Evolutionary conservation across 1,284 basidiomycete genomes (phyloP).

Genomic region (Taiwanofungus camphoratus): DNA sequence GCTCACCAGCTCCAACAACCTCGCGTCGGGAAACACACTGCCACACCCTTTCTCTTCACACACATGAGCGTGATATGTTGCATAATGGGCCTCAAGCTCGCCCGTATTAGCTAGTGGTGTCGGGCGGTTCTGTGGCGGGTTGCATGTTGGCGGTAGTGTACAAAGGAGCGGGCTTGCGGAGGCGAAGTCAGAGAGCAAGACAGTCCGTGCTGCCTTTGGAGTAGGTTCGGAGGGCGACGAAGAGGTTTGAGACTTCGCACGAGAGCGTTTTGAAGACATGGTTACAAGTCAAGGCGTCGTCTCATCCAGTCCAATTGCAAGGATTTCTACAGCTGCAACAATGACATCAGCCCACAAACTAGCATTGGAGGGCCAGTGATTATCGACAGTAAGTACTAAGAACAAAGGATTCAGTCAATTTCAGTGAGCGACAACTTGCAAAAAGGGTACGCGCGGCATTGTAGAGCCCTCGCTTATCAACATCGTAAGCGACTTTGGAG

Average conservation of each 20-base stretch:
- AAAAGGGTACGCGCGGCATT: too few relatives aligned
- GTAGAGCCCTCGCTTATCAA: too few relatives aligned
- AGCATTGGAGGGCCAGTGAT: too few relatives aligned
- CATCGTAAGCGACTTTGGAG: too few relatives aligned
- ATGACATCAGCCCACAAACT: too few relatives aligned
- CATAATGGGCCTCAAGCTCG: constrained; percentile 78
- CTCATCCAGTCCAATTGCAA: too few relatives aligned
- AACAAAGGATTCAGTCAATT: too few relatives aligned
- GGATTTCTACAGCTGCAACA: too few relatives aligned
- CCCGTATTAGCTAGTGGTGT: constrained; percentile 54
- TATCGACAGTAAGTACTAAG: too few relatives aligned
- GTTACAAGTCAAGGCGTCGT: background rate
- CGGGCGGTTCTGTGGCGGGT: constrained; percentile 46
- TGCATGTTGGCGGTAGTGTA: constrained; percentile 79
- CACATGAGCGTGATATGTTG: constrained; percentile 76
- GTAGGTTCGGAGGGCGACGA: constrained; percentile 4
- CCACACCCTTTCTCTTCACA: constrained; percentile 66
- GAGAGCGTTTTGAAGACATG: constrained; percentile 6
- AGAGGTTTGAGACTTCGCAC: background rate
- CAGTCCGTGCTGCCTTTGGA: constrained; percentile 11
- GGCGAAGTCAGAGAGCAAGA: background rate
- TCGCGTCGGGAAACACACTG: constrained; percentile 81
- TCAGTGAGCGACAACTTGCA: too few relatives aligned
- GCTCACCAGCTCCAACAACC: constrained; percentile 72
- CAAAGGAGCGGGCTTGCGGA: constrained; percentile 44